Base-by-base conservation (phyloP, 140 eudicot genomes). In the Flaveria floridana region DNA sequence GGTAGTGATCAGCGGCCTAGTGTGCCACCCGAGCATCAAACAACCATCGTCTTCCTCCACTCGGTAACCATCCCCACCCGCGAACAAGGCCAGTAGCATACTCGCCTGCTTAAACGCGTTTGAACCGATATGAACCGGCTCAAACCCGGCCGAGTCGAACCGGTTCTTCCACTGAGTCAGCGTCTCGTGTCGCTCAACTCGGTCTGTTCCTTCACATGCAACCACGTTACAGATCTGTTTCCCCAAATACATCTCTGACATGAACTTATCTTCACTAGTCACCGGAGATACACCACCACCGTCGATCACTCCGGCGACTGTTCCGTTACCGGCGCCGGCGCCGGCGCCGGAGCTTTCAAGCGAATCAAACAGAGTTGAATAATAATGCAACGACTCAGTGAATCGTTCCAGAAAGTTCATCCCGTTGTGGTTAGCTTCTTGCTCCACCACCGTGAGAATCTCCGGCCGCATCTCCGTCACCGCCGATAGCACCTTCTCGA, bases 11-110 rank as follows among this genome's bases (percentile, higher is more conserved):
- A 92, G 78, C 0, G 96, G 95, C 68, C 98, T 78, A n/a, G 89
- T 86, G 26, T 89, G 97, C 97, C 97, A 92, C 6, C 97, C 95
- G 71, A 92, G 65, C 96, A 87, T 89, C 87, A 92, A 75, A 78
- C 98, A 89, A 56, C 98, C 98, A 13, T 83, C 41, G 12, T 78
- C 73, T 59, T 89, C 96, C 42, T 81, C 96, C 68, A 87, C 96
- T 1, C 88, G 82, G 58, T 92, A 92, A 50, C 98, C 98, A 19
- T 89, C 98, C n/a, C 95, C 92, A 50, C 95, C 92, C 0, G 85
- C 90, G 52, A 87, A 92, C 52, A 87, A 41, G 0, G 91, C 98
- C 67, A 92, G 18, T 63, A 92, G 51, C 98, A 87, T 86, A 34
- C 95, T 89, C 0, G 96, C 98, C 75, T 92, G 98, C 82, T 87